Evolutionary conservation across 208 protist species (phyloP).

Genomic region (Acanthamoeba quina): DNA sequence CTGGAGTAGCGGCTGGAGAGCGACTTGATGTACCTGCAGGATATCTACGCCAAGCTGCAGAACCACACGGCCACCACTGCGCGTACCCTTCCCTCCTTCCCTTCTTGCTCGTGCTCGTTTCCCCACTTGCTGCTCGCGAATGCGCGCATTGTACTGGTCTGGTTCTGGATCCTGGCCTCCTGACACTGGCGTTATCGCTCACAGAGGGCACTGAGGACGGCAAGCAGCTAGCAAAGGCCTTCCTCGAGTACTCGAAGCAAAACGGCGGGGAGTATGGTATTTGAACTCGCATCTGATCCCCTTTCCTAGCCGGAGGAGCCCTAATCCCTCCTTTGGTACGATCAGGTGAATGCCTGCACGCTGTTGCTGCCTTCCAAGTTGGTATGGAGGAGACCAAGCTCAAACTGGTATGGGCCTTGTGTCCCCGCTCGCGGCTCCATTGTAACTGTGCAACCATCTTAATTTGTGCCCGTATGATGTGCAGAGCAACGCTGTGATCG

Average conservation of each 20-base stretch:
- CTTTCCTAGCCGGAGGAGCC: too few relatives aligned
- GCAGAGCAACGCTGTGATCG: slow-evolving; percentile 29
- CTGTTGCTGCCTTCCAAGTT: not conserved
- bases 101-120: not conserved
- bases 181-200: not conserved
- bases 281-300: not conserved
- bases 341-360: slow-evolving; percentile 23
- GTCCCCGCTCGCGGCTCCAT: not conserved
- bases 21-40: slow-evolving; percentile 10
- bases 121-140: not conserved
- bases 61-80: slow-evolving; percentile 40
- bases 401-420: not conserved
- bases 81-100: not conserved
- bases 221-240: slow-evolving; percentile 13
- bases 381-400: slow-evolving; percentile 6
- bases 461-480: not conserved
- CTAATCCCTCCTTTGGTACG: not conserved
- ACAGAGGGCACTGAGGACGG: slow-evolving; percentile 16
- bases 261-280: slow-evolving; percentile 18
- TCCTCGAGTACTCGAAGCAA: slow-evolving; percentile 32
- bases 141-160: not conserved
- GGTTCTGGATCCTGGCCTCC: not conserved
- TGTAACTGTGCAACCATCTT: not conserved
- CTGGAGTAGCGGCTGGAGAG: not conserved
- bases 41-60: slow-evolving; percentile 49